Conservation (phyloP, 768 basidiomycete genomes). For the Clitopilus passeckerianus region DNA sequence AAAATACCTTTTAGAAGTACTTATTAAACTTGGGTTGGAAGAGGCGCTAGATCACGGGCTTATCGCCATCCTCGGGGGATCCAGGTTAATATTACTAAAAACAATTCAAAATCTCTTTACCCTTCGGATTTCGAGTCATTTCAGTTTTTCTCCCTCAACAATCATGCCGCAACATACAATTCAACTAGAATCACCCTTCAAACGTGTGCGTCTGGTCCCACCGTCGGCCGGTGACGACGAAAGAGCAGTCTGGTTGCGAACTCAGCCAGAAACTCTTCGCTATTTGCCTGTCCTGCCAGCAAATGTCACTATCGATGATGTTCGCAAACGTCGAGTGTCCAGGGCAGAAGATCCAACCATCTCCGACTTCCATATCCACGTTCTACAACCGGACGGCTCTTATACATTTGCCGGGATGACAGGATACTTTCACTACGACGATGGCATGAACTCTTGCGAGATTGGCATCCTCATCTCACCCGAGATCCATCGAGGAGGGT, state of each 20-base stretch:
- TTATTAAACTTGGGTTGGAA: too few species aligned
- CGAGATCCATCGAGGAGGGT: conserved; percentile 27
- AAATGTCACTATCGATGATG: conserved; percentile 28
- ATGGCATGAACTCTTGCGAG: conserved; percentile 29
- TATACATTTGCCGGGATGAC: conserved; percentile 29
- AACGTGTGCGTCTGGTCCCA: conserved; percentile 26
- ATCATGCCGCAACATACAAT: conserved; percentile 23
- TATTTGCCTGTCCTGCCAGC: conserved; percentile 35
- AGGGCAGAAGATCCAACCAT: conserved; percentile 25
- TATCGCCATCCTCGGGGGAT: neutral
- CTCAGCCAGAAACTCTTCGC: conserved; percentile 30
- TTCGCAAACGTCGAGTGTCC: conserved; percentile 24
- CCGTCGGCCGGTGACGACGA: conserved; percentile 31
- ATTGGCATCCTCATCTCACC: conserved; percentile 34
- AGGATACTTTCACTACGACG: conserved; percentile 34
- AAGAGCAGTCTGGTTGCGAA: conserved; percentile 26
- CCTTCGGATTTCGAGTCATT: neutral
- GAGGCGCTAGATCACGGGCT: neutral
- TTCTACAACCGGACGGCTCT: conserved; percentile 18
- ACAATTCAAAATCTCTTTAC: neutral
- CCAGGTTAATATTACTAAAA: neutral
- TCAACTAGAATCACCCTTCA: conserved; percentile 25
- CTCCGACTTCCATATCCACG: conserved; percentile 32
- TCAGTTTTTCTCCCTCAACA: neutral
- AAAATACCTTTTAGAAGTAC: neutral